Base-by-base conservation (phyloP, 345 rosid genomes). In the Geranium rotundifolium region DNA sequence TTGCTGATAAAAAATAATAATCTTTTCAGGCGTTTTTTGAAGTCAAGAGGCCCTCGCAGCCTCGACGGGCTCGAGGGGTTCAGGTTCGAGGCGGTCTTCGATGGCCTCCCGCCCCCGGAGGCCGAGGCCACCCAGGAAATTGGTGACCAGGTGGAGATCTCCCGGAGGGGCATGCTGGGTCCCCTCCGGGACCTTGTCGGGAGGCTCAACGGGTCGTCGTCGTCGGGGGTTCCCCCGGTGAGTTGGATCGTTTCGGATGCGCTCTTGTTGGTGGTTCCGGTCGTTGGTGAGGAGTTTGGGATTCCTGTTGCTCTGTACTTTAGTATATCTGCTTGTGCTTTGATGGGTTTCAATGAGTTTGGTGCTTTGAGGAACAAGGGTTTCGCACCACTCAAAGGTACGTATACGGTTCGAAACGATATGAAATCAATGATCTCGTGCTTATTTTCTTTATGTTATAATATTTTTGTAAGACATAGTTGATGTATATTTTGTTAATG, bases 181-280 rank as follows among this genome's bases (percentile, higher is more conserved):
- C 80, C 82, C 0, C 73, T 81, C 14, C 4, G 57, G 58, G 73
- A 75, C 60, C 65, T 75, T 16, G 15, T 81, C 0, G 19, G 1
- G 0, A 76, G 39, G 72, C 63, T 77, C 1, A 70, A 70, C 29
- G 50, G 29, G n/a, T n/a, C n/a, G n/a, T n/a, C n/a, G 19, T 9
- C 50, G 5, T 61, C 72, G 1, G 5, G 62, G 1, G 63, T 64
- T 27, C 80, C 80, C 2, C 57, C 60, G 0, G 73, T 76, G 4
- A 75, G 60, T 16, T 63, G 72, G 46, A 50, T 79, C 18, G 18
- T 79, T 1, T 64, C 72, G 0, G 83, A 80, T n/a, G 77, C 70
- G 1, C 50, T 72, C 2, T 77, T 77, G 81, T 58, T 66, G 41
- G 73, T 78, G 2, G 67, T 57, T n/a, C 56, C 59, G 0, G 29